phyloP scores from a whole-genome alignment of 768 basidiomycete genomes.

The Postia placenta region DNA sequence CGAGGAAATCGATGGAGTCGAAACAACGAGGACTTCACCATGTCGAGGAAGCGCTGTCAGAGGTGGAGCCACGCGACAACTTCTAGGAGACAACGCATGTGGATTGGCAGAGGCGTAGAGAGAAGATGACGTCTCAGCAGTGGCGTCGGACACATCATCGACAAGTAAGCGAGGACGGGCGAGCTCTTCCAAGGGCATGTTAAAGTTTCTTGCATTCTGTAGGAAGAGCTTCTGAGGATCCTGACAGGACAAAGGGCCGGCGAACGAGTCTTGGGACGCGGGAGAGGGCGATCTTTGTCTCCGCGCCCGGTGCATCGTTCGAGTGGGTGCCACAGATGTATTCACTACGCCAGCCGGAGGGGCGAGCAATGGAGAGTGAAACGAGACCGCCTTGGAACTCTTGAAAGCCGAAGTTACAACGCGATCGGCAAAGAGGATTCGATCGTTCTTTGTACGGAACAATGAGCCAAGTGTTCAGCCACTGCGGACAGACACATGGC shows the following conservation, averaged over 20 bases:
- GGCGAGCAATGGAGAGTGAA: constrained; percentile 19
- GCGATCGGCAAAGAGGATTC: background rate
- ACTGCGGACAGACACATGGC: too few species aligned
- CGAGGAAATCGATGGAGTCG: constrained; percentile 39
- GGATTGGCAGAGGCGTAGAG: background rate
- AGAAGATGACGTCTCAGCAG: background rate
- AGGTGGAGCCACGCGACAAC: background rate
- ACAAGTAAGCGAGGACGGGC: constrained; percentile 25
- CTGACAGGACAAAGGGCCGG: constrained; percentile 36
- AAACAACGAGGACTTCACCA: constrained; percentile 37
- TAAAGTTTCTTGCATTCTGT: constrained; percentile 39
- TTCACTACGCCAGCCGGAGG: constrained; percentile 17
- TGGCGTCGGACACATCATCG: constrained; percentile 3
- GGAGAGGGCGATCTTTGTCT: constrained; percentile 30
- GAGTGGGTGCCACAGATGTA: constrained; percentile 19
- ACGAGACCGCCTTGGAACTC: constrained; percentile 25
- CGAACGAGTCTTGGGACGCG: constrained; percentile 61
- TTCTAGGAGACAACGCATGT: background rate
- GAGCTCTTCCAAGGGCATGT: constrained; percentile 54
- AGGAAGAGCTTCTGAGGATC: constrained; percentile 43
- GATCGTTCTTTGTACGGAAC: too few species aligned
- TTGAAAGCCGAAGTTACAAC: background rate
- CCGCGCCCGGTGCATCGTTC: constrained; percentile 14
- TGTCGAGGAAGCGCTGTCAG: background rate
- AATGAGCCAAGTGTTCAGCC: too few species aligned